Evolutionary conservation across 768 basidiomycete species (phyloP).

Genomic region (Tulasnella calospora): DNA sequence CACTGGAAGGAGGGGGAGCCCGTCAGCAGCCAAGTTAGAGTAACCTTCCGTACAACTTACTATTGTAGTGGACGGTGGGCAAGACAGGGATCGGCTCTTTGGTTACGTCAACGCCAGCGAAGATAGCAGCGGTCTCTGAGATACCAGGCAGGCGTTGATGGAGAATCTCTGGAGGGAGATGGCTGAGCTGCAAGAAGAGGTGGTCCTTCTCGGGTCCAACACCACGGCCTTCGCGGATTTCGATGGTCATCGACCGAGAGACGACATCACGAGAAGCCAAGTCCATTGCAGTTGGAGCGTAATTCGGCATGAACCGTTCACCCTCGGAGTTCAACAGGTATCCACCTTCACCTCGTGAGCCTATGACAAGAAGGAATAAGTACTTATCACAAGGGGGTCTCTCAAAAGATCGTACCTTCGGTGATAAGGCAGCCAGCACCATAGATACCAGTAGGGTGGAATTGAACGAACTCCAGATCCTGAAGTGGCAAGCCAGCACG

Average conservation of each 20-base stretch:
- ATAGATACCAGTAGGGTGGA: conserved; percentile 99
- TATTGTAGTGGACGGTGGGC: conserved; percentile 98
- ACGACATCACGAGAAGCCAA: conserved; percentile 99
- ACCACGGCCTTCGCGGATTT: conserved; percentile 97
- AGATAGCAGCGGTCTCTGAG: conserved; percentile 98
- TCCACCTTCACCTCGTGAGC: conserved; percentile 98
- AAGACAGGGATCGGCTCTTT: conserved; percentile 99
- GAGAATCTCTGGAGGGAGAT: conserved; percentile 91
- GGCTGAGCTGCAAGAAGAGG: conserved; percentile 92
- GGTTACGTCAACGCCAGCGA: conserved; percentile 97
- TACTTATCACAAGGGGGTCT: neutral
- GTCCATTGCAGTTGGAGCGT: conserved; percentile 98
- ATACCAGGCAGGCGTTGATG: conserved; percentile 98
- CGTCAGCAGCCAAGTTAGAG: conserved; percentile 20
- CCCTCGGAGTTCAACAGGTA: conserved; percentile 98
- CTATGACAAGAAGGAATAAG: conserved; percentile 40
- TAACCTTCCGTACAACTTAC: conserved; percentile 47
- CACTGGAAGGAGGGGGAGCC: conserved; percentile 50
- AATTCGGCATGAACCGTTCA: conserved; percentile 99
- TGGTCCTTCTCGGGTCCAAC: conserved; percentile 99
- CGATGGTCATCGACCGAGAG: conserved; percentile 97
- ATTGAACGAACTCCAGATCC: conserved; percentile 98
- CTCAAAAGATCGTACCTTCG: conserved; percentile 58
- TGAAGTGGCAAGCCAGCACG: conserved; percentile 95
- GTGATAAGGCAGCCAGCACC: conserved; percentile 99